Evolutionary conservation across 2,329 filamentous ascomycete species (phyloP).

Genomic region (Grosmannia clavigera): DNA sequence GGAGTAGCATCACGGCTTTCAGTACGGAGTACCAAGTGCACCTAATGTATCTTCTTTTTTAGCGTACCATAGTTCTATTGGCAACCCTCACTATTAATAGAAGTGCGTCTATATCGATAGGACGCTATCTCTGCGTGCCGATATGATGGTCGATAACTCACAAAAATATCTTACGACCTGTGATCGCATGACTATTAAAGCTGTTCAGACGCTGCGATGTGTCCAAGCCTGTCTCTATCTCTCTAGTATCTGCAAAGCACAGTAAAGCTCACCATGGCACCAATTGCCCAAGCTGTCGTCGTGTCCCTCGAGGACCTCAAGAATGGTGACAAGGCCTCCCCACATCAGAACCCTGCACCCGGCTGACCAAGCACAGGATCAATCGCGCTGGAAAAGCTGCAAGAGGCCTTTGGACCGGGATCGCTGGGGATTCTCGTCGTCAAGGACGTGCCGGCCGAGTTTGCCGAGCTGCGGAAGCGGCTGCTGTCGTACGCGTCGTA

Average conservation of each 20-base stretch:
- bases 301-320: slow-evolving; percentile 12
- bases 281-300: slow-evolving; percentile 10
- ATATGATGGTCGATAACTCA: too few relatives aligned
- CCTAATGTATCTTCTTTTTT: too few relatives aligned
- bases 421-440: slow-evolving; percentile 92
- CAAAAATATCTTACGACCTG: too few relatives aligned
- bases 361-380: slow-evolving; percentile 35
- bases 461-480: slow-evolving; percentile 55
- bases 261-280: slow-evolving; percentile 5
- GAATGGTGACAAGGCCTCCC: slow-evolving; percentile 4
- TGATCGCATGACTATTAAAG: too few relatives aligned
- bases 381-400: slow-evolving; percentile 55
- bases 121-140: too few relatives aligned
- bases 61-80: too few relatives aligned
- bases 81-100: not conserved
- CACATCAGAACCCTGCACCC: not conserved
- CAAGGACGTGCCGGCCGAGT: slow-evolving; percentile 64
- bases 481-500: slow-evolving; percentile 82
- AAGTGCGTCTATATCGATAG: too few relatives aligned
- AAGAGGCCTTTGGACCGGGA: slow-evolving; percentile 76
- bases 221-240: not conserved
- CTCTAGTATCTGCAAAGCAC: not conserved
- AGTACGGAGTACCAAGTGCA: too few relatives aligned
- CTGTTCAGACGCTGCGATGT: not conserved
- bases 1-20: too few relatives aligned